phyloP scores from a whole-genome alignment of 1,284 basidiomycete species.

The Xerocomus nothofagi region DNA sequence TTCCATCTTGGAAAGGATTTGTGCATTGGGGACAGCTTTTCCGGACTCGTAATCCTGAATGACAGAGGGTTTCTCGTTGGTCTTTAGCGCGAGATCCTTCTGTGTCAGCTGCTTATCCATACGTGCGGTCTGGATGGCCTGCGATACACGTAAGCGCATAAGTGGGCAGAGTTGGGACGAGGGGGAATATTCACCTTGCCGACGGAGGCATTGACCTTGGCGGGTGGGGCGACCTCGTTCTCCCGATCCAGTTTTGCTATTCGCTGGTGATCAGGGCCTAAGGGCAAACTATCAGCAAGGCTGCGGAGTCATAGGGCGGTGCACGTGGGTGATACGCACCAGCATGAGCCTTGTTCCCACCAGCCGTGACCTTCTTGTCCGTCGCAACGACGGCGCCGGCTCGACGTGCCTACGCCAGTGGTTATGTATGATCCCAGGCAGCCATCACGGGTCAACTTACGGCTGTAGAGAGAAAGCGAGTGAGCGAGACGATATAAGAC shows the following conservation, averaged over 20 bases:
- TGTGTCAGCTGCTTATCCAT: constrained; percentile 80
- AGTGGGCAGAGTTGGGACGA: background rate
- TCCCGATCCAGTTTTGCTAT: constrained; percentile 94
- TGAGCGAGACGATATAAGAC: constrained; percentile 1
- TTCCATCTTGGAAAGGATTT: constrained; percentile 92
- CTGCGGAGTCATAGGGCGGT: background rate
- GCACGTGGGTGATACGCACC: constrained; percentile 43
- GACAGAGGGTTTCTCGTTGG: constrained; percentile 88
- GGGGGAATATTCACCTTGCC: constrained; percentile 62
- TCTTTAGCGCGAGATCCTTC: constrained; percentile 92
- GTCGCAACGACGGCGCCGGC: constrained; percentile 71
- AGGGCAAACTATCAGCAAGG: background rate
- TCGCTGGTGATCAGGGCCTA: constrained; percentile 89
- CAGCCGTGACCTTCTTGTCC: constrained; percentile 71
- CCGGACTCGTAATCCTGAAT: constrained; percentile 90
- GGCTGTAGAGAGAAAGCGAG: constrained; percentile 37
- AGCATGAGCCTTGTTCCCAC: constrained; percentile 71
- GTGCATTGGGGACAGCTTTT: constrained; percentile 87
- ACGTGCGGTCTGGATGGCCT: constrained; percentile 86
- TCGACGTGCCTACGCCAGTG: constrained; percentile 57
- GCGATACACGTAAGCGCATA: constrained; percentile 5
- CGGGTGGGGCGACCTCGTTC: constrained; percentile 94
- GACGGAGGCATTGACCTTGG: constrained; percentile 78
- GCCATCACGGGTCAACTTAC: constrained; percentile 40
- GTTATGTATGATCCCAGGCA: background rate